phyloP scores from a whole-genome alignment of 2,329 filamentous ascomycete genomes.

The Colletotrichum shisoi region DNA sequence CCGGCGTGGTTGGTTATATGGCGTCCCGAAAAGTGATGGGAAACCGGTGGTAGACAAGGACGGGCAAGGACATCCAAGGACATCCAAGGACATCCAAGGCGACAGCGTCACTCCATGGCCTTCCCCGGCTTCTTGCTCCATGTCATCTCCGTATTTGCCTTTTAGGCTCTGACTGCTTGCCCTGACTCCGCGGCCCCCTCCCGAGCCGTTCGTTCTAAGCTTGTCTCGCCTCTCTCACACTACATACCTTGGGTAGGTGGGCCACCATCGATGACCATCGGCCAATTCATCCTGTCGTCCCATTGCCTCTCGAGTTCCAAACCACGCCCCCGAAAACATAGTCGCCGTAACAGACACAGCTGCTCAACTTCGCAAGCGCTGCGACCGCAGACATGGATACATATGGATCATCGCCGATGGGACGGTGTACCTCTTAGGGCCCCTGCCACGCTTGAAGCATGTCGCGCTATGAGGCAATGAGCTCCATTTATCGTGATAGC shows the following conservation, averaged over 20 bases:
- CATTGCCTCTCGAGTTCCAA: not conserved
- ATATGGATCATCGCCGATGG: constrained; percentile 34
- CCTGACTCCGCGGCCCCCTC: constrained; percentile 6
- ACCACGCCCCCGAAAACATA: not conserved
- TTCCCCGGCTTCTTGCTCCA: constrained; percentile 21
- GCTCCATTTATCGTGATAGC: constrained; percentile 35
- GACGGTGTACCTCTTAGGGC: constrained; percentile 23
- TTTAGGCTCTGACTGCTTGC: not conserved
- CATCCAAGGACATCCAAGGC: constrained; percentile 13
- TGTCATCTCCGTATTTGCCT: constrained; percentile 2
- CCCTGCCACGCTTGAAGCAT: constrained; percentile 30
- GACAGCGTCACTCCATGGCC: constrained; percentile 31
- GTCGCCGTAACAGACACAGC: not conserved
- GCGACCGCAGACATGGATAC: constrained; percentile 21
- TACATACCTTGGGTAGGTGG: not conserved
- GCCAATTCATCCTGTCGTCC: not conserved
- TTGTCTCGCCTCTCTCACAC: not conserved
- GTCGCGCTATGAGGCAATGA: constrained; percentile 34
- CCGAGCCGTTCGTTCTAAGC: constrained; percentile 4
- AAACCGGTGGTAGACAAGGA: constrained; percentile 10
- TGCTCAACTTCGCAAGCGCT: constrained; percentile 23
- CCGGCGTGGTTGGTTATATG: constrained; percentile 23
- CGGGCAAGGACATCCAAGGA: constrained; percentile 11
- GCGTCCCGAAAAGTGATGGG: constrained; percentile 7
- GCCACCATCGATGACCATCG: not conserved